These are phyloP conservation scores for Umbilicus rupestris DNA, from an alignment of 164 flowering plant species.

Conservation along the genomic window DNA sequence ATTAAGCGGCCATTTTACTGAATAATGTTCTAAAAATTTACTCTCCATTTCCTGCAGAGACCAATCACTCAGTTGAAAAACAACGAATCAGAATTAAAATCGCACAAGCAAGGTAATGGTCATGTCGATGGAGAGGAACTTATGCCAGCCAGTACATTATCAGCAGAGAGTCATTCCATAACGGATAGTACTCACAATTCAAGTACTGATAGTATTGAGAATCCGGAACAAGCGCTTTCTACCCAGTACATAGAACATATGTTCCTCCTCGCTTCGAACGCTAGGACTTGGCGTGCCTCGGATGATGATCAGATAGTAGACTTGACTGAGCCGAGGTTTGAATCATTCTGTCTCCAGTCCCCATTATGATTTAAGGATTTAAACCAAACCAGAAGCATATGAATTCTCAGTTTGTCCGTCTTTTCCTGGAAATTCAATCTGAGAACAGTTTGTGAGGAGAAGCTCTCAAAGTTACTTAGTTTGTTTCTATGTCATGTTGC, in stretches of 20 bases:
- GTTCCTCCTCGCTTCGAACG: slow-evolving; percentile 39
- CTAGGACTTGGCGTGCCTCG: slow-evolving; percentile 32
- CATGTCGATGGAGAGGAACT: slow-evolving; percentile 23
- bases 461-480: no score
- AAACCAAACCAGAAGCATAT: no score
- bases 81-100: slow-evolving; percentile 10
- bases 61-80: slow-evolving; percentile 16
- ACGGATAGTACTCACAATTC: slow-evolving; percentile 1
- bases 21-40: neutral
- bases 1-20: neutral
- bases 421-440: no score
- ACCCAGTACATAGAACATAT: slow-evolving; percentile 38
- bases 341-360: slow-evolving; percentile 41
- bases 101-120: slow-evolving; percentile 11
- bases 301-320: slow-evolving; percentile 61
- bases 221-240: slow-evolving; percentile 15
- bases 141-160: neutral
- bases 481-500: no score
- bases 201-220: neutral
- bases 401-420: no score
- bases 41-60: slow-evolving; percentile 22
- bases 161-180: neutral
- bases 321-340: slow-evolving; percentile 76
- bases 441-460: no score
- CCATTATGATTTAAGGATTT: neutral